Evolutionary conservation across 495 filamentous ascomycete genomes (phyloP), one percentile per base, ranked within the genome.

Genomic region (Articulospora tetracladia): DNA sequence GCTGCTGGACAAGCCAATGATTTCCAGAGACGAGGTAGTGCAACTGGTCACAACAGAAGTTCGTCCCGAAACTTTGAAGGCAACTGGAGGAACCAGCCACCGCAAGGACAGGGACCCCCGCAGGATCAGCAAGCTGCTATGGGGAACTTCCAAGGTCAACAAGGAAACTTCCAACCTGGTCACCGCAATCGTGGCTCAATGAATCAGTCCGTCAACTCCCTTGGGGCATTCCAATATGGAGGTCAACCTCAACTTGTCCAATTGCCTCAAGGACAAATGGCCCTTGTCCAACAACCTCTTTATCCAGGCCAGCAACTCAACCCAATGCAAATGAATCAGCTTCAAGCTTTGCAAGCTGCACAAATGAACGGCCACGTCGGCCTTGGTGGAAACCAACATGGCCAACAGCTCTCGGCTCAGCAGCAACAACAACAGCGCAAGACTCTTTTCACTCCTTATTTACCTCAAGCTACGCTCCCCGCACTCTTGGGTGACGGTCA

Each of bases 371-470:
- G 86, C 15, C 89, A 92, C 70, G 75, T 79, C 47, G 79, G 81
- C 60, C 80, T 89, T 52, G 83, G 87, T 66, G 85, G 81, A 10
- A 91, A 87, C 69, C 91, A 96, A 72, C 89, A 94, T 67, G 86
- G 87, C 22, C 89, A 85, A 34, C 76, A 88, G 59, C 26, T 66
- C 1, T 79, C 81, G 32, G 77, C 80, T 36, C 83, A 88, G 57
- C 90, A 88, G 62, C 83, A 92, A 60, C 91, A 94, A 65, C 92
- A 96, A 66, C 92, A 97, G 80, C 87, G 95, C 65, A 98, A 98
- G 80, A 98, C 94, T 3, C 82, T 98, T 1, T 98, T 98, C 78
- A 98, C 94, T 66, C 94, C 95, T 60, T 98, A 98, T 67, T 81
- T 98, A 36, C 95, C 94, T 6, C 94, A 98, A 71, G 95, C 95